These are phyloP conservation scores for Vigna reflexopilosa DNA, from an alignment of 306 rosid genomes.

Conservation along the genomic window DNA sequence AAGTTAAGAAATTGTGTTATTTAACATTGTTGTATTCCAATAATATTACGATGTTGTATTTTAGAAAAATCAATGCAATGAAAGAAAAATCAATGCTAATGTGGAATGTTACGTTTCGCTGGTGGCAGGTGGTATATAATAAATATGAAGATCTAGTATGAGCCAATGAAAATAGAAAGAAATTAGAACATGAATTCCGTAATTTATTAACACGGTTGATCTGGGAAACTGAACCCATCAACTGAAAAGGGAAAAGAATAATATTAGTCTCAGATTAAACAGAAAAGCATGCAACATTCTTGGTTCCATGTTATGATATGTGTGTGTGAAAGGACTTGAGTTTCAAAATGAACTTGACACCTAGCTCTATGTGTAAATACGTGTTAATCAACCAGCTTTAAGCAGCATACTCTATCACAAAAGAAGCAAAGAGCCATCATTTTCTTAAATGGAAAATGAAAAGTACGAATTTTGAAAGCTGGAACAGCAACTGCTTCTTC, in stretches of 20 bases:
- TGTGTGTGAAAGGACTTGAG: conserved; percentile 40
- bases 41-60: background rate
- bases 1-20: background rate
- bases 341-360: conserved; percentile 40
- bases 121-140: background rate
- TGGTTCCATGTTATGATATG: conserved; percentile 24
- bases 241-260: background rate
- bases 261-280: conserved; percentile 23
- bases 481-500: conserved; percentile 7
- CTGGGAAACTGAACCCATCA: conserved; percentile 29
- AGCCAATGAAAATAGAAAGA: conserved; percentile 20
- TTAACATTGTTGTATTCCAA: background rate
- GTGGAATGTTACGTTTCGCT: background rate
- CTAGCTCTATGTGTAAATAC: conserved; percentile 29
- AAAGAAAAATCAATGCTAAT: background rate
- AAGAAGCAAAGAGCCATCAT: background rate
- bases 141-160: background rate
- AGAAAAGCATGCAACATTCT: conserved; percentile 47
- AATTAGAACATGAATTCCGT: background rate
- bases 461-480: conserved; percentile 24
- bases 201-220: conserved; percentile 11
- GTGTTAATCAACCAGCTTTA: conserved; percentile 34
- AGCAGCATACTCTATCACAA: conserved; percentile 20
- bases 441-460: conserved; percentile 6
- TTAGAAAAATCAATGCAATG: background rate